phyloP scores from a whole-genome alignment of 2,329 filamentous ascomycete species.

The Beauveria asiatica region DNA sequence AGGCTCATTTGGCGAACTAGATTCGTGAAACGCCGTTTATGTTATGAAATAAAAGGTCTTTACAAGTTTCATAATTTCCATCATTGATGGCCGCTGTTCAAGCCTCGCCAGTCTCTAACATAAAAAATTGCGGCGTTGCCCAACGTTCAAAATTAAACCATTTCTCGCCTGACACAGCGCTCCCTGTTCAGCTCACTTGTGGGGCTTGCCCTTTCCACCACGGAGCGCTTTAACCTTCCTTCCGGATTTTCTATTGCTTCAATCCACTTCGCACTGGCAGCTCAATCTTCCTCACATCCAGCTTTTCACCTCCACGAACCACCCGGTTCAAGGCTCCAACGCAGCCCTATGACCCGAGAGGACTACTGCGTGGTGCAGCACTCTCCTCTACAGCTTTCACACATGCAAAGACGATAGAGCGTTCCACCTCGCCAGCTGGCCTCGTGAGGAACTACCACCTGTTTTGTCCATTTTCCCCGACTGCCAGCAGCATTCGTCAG shows the following conservation, averaged over 20 bases:
- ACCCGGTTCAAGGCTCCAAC: not conserved
- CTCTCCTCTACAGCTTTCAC: not conserved
- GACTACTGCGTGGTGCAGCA: not conserved
- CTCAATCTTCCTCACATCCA: not conserved
- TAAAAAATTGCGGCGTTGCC: too few relatives aligned
- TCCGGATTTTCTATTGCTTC: conserved; percentile 11
- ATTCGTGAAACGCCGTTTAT: too few relatives aligned
- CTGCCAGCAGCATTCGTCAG: not conserved
- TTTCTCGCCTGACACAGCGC: too few relatives aligned
- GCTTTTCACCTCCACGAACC: conserved; percentile 7
- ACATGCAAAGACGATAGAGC: conserved; percentile 1
- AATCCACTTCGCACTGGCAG: not conserved
- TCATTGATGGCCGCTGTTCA: too few relatives aligned
- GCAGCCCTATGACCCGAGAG: conserved; percentile 1
- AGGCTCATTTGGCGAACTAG: too few relatives aligned
- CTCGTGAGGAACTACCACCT: conserved; percentile 3
- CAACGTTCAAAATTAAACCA: too few relatives aligned
- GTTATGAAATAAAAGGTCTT: too few relatives aligned
- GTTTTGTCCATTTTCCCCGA: not conserved
- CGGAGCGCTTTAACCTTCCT: conserved; percentile 11
- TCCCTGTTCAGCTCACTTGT: not conserved
- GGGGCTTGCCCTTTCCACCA: not conserved
- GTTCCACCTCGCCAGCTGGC: conserved; percentile 9
- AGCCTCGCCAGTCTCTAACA: too few relatives aligned
- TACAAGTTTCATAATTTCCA: too few relatives aligned